phyloP scores from a whole-genome alignment of 768 basidiomycete genomes.

The Paxillus involutus region DNA sequence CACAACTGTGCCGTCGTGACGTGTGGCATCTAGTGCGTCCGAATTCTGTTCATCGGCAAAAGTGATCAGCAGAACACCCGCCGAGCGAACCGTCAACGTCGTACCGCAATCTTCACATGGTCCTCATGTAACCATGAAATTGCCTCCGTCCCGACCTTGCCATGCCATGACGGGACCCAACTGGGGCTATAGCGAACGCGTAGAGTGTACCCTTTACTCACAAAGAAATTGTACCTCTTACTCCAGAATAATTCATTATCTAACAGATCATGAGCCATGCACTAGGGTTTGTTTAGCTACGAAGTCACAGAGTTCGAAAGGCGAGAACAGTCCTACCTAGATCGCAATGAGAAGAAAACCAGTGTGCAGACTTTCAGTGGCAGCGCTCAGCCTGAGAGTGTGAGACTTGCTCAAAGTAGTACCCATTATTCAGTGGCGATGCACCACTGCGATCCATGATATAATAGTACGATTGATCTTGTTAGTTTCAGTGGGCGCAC shows the following conservation, averaged over 20 bases:
- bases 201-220: constrained; percentile 20
- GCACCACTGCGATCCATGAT: too few species aligned
- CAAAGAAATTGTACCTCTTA: constrained; percentile 15
- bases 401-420: too few species aligned
- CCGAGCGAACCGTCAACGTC: background rate
- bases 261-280: background rate
- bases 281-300: background rate
- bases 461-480: too few species aligned
- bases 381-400: too few species aligned
- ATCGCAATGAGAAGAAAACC: too few species aligned
- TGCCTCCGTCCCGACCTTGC: background rate
- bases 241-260: constrained; percentile 14
- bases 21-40: constrained; percentile 11
- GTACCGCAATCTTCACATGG: background rate
- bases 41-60: background rate
- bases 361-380: too few species aligned
- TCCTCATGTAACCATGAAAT: background rate
- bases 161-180: constrained; percentile 33
- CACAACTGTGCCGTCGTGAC: background rate
- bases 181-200: constrained; percentile 23
- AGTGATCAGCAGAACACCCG: background rate
- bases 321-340: too few species aligned
- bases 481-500: too few species aligned
- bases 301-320: too few species aligned
- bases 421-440: too few species aligned